A percentile compares a stretch with the other conserved stretches of the same genome.
These are phyloP conservation scores for Pseudogymnoascus sp. DNA, from an alignment of 2,329 filamentous ascomycete genomes.

Conservation along the genomic window DNA sequence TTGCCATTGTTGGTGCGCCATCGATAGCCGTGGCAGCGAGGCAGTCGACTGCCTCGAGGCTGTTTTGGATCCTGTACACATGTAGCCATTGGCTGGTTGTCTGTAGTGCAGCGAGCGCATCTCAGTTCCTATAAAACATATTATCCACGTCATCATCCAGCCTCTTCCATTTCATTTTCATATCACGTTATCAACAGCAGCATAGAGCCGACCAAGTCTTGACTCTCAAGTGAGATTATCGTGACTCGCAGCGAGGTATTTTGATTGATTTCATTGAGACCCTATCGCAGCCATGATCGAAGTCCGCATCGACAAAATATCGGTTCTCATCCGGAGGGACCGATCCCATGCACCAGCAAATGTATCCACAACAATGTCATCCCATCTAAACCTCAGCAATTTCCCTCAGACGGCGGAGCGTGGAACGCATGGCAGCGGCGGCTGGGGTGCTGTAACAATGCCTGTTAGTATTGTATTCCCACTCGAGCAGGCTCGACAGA, in stretches of 20 bases:
- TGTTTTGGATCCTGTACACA: neutral
- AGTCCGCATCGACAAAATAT: constrained; percentile 19
- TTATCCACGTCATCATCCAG: constrained; percentile 2
- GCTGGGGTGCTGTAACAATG: constrained; percentile 64
- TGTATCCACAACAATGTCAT: constrained; percentile 23
- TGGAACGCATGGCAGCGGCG: constrained; percentile 89
- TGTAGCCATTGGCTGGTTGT: neutral
- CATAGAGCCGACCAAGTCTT: neutral
- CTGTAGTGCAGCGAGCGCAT: neutral
- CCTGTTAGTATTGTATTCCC: constrained; percentile 3
- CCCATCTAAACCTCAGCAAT: constrained; percentile 81
- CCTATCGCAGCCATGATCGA: constrained; percentile 19
- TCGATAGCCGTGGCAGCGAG: neutral
- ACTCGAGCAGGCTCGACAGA: neutral
- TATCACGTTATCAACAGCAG: constrained; percentile 3
- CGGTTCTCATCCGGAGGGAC: constrained; percentile 16
- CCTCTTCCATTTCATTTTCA: neutral
- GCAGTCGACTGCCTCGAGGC: neutral
- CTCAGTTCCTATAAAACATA: neutral
- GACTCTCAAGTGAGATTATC: neutral
- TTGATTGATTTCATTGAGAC: constrained; percentile 17
- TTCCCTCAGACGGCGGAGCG: constrained; percentile 92
- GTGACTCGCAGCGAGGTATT: constrained; percentile 13
- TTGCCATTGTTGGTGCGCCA: neutral
- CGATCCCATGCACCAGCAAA: constrained; percentile 29